Evolutionary conservation across 805 yeast genomes (phyloP).

Genomic region (Suhomyces xylopsoci): DNA sequence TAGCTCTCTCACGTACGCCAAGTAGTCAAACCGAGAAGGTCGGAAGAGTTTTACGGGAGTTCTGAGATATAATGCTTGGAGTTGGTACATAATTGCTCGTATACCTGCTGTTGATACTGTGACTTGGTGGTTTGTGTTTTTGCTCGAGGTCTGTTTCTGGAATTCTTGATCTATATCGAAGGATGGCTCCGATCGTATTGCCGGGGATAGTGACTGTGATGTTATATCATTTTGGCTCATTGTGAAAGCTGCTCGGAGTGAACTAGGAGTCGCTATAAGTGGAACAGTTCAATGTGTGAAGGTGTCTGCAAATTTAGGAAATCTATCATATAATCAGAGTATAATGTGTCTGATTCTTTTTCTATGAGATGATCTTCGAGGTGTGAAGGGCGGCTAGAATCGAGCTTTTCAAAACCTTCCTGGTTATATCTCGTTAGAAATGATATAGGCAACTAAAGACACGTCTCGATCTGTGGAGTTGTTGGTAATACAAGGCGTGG

Average conservation of each 20-base stretch:
- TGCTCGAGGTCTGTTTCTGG: neutral
- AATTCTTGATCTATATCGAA: constrained; percentile 1
- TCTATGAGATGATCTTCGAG: neutral
- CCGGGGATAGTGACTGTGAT: neutral
- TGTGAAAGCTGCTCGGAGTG: neutral
- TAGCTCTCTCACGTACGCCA: constrained; percentile 60
- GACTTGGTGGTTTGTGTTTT: constrained; percentile 45
- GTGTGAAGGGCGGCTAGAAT: neutral
- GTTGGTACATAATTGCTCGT: constrained; percentile 75
- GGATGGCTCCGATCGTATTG: neutral
- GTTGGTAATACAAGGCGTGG: neutral
- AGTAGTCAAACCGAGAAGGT: constrained; percentile 86
- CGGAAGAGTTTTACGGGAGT: constrained; percentile 83
- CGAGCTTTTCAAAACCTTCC: neutral
- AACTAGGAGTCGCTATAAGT: neutral
- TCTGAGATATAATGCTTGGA: constrained; percentile 73
- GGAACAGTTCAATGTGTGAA: neutral
- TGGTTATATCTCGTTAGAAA: neutral
- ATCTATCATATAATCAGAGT: neutral
- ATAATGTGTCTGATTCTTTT: neutral
- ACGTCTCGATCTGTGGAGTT: neutral
- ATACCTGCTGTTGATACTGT: constrained; percentile 85
- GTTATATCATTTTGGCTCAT: neutral
- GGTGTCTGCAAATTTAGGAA: neutral
- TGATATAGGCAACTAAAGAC: neutral